Evolutionary conservation across 192 early-diverging fungal species (phyloP).

Genomic region (Pilobolus umbonatus): DNA sequence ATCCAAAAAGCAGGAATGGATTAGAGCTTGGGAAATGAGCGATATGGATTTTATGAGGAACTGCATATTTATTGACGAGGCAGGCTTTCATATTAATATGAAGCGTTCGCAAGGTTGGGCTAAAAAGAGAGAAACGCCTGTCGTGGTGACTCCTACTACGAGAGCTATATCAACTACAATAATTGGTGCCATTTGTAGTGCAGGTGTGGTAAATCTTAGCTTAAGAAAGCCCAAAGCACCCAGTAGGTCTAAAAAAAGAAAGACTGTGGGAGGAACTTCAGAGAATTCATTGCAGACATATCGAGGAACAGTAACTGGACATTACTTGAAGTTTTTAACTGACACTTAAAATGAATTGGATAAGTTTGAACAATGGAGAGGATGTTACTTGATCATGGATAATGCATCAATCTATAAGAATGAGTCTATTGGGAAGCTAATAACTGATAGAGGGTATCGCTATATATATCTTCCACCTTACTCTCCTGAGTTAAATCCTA

Average conservation of each 20-base stretch:
- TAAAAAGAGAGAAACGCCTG: background rate
- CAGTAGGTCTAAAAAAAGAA: background rate
- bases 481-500: background rate
- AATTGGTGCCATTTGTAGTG: conserved; percentile 4
- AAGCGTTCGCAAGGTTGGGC: conserved; percentile 1
- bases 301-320: conserved; percentile 1
- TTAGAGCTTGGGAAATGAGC: background rate
- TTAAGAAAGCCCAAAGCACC: background rate
- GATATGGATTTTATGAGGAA: conserved; percentile 20
- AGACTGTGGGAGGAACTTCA: background rate
- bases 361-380: conserved; percentile 6
- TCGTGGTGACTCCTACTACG: background rate
- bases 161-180: conserved; percentile 6
- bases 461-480: conserved; percentile 1
- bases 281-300: background rate
- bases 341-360: conserved; percentile 5
- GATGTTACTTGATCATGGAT: conserved; percentile 29
- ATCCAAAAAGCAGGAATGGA: conserved; percentile 3
- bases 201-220: conserved; percentile 4
- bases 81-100: conserved; percentile 19
- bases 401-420: conserved; percentile 17
- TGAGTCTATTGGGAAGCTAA: background rate
- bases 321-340: conserved; percentile 1
- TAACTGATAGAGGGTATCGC: conserved; percentile 3
- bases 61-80: conserved; percentile 17